phyloP scores from a whole-genome alignment of 495 filamentous ascomycete genomes.

The Podospora pseudoanserina region DNA sequence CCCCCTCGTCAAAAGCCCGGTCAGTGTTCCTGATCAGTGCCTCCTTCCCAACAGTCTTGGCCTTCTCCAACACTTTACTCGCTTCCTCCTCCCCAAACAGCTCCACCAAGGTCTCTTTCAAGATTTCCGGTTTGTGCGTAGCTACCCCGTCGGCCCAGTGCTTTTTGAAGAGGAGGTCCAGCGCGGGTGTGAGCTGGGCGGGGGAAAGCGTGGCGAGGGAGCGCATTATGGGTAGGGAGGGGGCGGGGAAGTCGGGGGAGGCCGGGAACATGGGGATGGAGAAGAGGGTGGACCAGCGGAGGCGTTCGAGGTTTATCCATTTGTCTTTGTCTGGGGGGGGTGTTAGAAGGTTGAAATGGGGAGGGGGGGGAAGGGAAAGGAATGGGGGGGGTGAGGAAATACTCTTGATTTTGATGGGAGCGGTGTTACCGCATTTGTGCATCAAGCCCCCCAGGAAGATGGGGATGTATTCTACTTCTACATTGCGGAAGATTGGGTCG shows the following conservation, averaged over 20 bases:
- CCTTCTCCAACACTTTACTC: constrained; percentile 32
- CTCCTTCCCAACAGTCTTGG: constrained; percentile 51
- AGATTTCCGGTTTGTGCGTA: constrained; percentile 48
- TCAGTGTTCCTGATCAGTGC: constrained; percentile 55
- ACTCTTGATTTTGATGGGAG: constrained; percentile 69
- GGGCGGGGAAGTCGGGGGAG: constrained; percentile 59
- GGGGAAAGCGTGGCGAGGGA: constrained; percentile 37
- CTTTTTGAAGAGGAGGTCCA: constrained; percentile 52
- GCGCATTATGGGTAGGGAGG: constrained; percentile 52
- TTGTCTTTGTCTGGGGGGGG: constrained; percentile 59
- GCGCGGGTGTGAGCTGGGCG: constrained; percentile 43
- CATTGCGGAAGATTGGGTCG: constrained; percentile 56
- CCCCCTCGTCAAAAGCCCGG: constrained; percentile 54
- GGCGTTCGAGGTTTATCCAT: constrained; percentile 58
- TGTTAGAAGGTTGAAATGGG: not conserved
- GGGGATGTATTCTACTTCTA: constrained; percentile 61
- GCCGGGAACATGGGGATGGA: constrained; percentile 52
- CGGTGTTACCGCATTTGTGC: constrained; percentile 58
- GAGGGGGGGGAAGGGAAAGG: not conserved
- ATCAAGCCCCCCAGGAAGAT: constrained; percentile 69
- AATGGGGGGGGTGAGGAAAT: constrained; percentile 16
- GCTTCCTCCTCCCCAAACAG: constrained; percentile 51
- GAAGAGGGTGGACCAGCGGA: constrained; percentile 59
- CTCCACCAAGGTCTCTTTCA: constrained; percentile 43
- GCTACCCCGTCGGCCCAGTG: constrained; percentile 55